These are phyloP conservation scores for Trichopus zeylanicus DNA, from an alignment of 116 monocot genomes.

Conservation along the genomic window DNA sequence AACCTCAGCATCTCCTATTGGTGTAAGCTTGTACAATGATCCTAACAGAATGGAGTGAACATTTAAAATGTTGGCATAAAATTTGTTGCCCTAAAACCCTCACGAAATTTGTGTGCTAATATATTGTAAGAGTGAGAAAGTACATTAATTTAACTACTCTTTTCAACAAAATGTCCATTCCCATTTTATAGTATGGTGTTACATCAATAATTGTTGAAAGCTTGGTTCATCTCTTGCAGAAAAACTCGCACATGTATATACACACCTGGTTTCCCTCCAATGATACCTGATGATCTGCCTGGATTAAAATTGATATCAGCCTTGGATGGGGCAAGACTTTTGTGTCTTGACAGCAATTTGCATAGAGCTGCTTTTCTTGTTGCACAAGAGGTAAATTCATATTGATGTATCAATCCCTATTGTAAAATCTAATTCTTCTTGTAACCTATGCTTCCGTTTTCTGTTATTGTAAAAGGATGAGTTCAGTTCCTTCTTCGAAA, in stretches of 20 bases:
- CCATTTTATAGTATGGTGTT: not conserved
- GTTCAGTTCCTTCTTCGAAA: too few relatives aligned
- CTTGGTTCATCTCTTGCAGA: slow-evolving; percentile 17
- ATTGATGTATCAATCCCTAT: not conserved
- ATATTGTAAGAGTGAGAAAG: too few relatives aligned
- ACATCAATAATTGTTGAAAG: not conserved
- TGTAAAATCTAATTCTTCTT: not conserved
- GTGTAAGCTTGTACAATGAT: too few relatives aligned
- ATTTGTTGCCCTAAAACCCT: too few relatives aligned
- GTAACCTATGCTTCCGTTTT: not conserved
- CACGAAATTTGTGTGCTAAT: too few relatives aligned
- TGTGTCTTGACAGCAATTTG: slow-evolving; percentile 72
- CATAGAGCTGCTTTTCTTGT: slow-evolving; percentile 74
- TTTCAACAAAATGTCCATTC: not conserved
- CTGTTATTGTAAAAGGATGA: not conserved
- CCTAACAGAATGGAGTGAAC: too few relatives aligned
- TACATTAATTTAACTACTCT: not conserved
- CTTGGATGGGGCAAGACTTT: slow-evolving; percentile 58
- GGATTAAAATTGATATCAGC: slow-evolving; percentile 50
- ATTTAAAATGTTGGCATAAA: too few relatives aligned
- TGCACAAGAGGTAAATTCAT: slow-evolving; percentile 67
- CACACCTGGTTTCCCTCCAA: slow-evolving; percentile 57
- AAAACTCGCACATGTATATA: slow-evolving; percentile 90
- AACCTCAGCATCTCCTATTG: too few relatives aligned
- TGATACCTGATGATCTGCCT: slow-evolving; percentile 61